Conservation (phyloP, 441 rosid genomes). For the Viola pubescens region DNA sequence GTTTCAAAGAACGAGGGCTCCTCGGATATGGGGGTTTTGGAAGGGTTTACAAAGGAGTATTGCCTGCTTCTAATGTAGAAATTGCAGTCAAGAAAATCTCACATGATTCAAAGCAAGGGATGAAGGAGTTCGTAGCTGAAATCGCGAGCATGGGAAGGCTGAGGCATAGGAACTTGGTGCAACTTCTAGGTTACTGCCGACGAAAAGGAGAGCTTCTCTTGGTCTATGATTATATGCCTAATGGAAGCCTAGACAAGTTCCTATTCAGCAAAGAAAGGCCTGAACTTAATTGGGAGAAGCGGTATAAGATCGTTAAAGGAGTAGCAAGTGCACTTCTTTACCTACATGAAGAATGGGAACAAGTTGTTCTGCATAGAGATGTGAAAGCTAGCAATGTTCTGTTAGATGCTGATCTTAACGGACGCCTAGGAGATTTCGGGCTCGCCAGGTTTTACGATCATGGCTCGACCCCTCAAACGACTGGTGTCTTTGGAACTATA, state of each 20-base stretch:
- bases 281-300: constrained; percentile 23
- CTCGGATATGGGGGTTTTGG: constrained; percentile 38
- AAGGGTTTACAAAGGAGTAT: constrained; percentile 23
- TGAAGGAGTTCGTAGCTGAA: constrained; percentile 30
- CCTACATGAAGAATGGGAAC: constrained; percentile 41
- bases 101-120: constrained; percentile 24
- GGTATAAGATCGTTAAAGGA: constrained; percentile 30
- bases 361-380: constrained; percentile 36
- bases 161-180: constrained; percentile 33
- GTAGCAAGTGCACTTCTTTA: constrained; percentile 26
- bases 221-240: constrained; percentile 33
- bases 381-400: constrained; percentile 26
- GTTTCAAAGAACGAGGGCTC: constrained; percentile 24
- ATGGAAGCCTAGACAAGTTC: constrained; percentile 35
- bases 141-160: constrained; percentile 24
- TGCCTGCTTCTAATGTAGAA: constrained; percentile 17
- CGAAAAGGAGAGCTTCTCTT: constrained; percentile 30
- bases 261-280: constrained; percentile 16
- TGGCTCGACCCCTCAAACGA: constrained; percentile 19
- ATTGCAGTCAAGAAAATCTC: constrained; percentile 33
- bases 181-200: constrained; percentile 32
- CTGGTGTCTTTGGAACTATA: constrained; percentile 30
- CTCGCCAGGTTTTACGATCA: constrained; percentile 32
- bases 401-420: constrained; percentile 29
- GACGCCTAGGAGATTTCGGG: constrained; percentile 39